Evolutionary conservation across 1,139 yeast species (phyloP).

Genomic region (Debaryomycetaceae sp.): DNA sequence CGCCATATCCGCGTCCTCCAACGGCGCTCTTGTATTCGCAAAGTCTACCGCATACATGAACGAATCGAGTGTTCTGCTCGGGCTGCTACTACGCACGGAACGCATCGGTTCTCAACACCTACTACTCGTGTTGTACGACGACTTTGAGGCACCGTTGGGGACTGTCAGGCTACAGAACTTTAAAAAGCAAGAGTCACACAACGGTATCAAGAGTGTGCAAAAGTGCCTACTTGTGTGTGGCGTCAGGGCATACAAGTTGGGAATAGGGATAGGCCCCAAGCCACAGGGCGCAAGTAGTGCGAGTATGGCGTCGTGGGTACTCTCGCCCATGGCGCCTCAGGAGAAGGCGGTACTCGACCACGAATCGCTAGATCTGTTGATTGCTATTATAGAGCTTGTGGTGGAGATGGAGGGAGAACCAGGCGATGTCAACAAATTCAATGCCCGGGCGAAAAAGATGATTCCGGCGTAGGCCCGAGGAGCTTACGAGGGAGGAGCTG

Average conservation of each 20-base stretch:
- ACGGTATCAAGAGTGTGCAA: conserved; percentile 24
- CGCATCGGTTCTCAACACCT: conserved; percentile 8
- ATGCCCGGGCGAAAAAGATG: conserved; percentile 6
- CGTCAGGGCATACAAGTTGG: conserved; percentile 18
- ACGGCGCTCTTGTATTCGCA: conserved; percentile 15
- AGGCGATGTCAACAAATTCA: conserved; percentile 6
- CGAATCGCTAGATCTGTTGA: conserved; percentile 1
- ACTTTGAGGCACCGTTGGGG: conserved; percentile 25
- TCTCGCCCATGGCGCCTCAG: conserved; percentile 15
- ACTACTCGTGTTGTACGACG: conserved; percentile 26
- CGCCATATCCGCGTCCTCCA: conserved; percentile 11
- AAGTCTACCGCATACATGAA: conserved; percentile 33
- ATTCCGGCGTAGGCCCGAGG: no score
- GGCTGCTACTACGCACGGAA: conserved; percentile 12
- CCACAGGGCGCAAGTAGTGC: conserved; percentile 23
- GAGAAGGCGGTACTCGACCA: conserved; percentile 5
- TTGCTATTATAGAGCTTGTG: conserved; percentile 4
- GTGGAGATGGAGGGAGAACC: conserved; percentile 4
- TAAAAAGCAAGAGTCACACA: conserved; percentile 30
- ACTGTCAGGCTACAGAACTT: conserved; percentile 17
- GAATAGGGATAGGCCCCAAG: conserved; percentile 37
- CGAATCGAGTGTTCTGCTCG: conserved; percentile 24
- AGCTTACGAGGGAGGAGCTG: no score
- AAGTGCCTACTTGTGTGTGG: conserved; percentile 2
- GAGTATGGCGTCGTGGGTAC: conserved; percentile 32